phyloP scores from a whole-genome alignment of 2,329 filamentous ascomycete species.

The Ceratocystis colombiana region DNA sequence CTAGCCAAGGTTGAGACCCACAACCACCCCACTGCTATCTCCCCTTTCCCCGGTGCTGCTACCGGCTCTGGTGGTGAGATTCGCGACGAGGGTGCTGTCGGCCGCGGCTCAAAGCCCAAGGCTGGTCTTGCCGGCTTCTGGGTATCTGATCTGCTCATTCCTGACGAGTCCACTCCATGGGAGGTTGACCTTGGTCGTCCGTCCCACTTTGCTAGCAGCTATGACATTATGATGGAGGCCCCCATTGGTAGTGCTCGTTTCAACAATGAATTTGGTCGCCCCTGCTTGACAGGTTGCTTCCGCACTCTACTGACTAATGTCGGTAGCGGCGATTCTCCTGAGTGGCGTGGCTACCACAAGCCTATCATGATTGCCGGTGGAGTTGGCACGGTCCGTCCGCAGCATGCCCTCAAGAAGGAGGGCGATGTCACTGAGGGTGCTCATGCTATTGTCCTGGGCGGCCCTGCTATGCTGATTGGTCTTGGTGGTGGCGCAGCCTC shows the following conservation, averaged over 20 bases:
- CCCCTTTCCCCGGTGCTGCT: conserved; percentile 81
- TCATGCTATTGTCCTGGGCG: conserved; percentile 83
- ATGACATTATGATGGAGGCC: conserved; percentile 96
- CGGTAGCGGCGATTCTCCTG: conserved; percentile 44
- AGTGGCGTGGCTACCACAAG: conserved; percentile 90
- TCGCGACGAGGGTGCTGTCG: conserved; percentile 87
- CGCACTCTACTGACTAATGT: conserved; percentile 71
- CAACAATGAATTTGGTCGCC: conserved; percentile 95
- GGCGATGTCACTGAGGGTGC: conserved; percentile 74
- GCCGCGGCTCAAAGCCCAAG: conserved; percentile 84
- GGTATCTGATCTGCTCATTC: conserved; percentile 88
- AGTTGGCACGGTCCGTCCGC: conserved; percentile 80
- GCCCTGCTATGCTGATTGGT: conserved; percentile 94
- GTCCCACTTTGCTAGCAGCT: conserved; percentile 79
- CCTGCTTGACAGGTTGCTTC: conserved; percentile 82
- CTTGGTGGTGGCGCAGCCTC: conserved; percentile 82
- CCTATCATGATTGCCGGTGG: conserved; percentile 98
- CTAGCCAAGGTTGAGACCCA: conserved; percentile 95
- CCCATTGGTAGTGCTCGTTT: conserved; percentile 91
- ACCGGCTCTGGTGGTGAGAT: conserved; percentile 95
- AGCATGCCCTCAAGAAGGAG: conserved; percentile 78
- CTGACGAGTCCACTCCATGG: conserved; percentile 74
- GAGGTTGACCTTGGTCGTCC: conserved; percentile 85
- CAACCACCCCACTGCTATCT: conserved; percentile 94
- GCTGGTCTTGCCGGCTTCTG: conserved; percentile 87